Evolutionary conservation across 352 stramenopile species (phyloP).

Genomic region (Pythium brassicae): DNA sequence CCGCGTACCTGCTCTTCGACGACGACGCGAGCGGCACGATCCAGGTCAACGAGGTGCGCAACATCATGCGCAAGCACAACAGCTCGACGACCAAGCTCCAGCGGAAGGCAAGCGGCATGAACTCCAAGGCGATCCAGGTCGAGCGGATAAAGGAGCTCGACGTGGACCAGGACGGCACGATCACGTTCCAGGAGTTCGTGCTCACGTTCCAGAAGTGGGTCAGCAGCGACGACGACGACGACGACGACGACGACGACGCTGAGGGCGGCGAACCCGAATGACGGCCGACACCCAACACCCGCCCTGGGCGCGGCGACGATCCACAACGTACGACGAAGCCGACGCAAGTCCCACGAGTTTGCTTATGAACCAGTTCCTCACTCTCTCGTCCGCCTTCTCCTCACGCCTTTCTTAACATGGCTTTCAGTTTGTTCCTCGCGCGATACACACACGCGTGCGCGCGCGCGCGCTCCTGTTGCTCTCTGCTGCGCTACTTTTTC

Average conservation of each 20-base stretch:
- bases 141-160: conserved; percentile 88
- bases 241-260: conserved; percentile 7
- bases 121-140: conserved; percentile 51
- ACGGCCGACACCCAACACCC: neutral
- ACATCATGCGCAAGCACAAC: conserved; percentile 57
- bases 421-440: neutral
- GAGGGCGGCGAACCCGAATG: neutral
- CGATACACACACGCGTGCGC: too few species aligned
- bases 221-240: conserved; percentile 47
- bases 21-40: conserved; percentile 79
- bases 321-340: too few species aligned
- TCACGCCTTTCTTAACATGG: too few species aligned
- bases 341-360: too few species aligned
- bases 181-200: conserved; percentile 89
- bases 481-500: conserved; percentile 13
- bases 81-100: conserved; percentile 37
- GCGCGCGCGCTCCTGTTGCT: too few species aligned
- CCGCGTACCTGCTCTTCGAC: conserved; percentile 84
- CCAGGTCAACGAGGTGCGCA: conserved; percentile 65
- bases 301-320: too few species aligned
- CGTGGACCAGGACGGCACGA: conserved; percentile 80
- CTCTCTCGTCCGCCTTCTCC: too few species aligned
- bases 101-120: conserved; percentile 48
- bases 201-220: conserved; percentile 87
- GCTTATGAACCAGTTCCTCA: too few species aligned